Percentiles rank a stretch among this genome's conserved stretches.
phyloP scores from a whole-genome alignment of 139 green algal genomes.

The Trebouxia sp. region DNA sequence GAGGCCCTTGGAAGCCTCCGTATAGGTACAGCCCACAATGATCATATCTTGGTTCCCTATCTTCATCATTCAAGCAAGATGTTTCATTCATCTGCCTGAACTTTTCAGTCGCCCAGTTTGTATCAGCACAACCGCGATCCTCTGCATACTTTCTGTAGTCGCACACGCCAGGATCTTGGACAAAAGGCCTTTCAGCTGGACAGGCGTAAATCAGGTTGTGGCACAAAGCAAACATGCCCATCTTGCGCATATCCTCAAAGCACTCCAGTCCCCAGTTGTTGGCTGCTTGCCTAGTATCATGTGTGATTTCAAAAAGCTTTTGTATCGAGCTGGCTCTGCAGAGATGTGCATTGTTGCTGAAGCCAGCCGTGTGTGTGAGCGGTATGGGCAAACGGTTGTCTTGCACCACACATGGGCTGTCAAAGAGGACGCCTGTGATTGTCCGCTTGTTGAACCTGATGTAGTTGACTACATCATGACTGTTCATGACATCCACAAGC shows the following conservation, averaged over 20 bases:
- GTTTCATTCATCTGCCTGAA: not conserved
- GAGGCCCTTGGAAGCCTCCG: not conserved
- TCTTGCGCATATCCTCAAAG: not conserved
- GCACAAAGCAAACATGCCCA: conserved; percentile 2
- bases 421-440: not conserved
- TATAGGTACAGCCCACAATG: not conserved
- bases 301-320: conserved; percentile 10
- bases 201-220: conserved; percentile 3
- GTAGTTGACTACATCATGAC: conserved; percentile 7
- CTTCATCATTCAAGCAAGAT: not conserved
- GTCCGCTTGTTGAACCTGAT: not conserved
- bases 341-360: conserved; percentile 14
- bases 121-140: not conserved
- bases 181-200: not conserved
- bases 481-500: not conserved
- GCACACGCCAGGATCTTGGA: not conserved
- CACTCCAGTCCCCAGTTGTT: conserved; percentile 13
- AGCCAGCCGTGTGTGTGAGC: not conserved
- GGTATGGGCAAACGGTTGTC: not conserved
- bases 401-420: not conserved
- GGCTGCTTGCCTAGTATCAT: conserved; percentile 3
- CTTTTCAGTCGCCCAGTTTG: not conserved
- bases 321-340: not conserved
- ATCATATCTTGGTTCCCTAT: not conserved
- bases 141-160: not conserved